These are phyloP conservation scores for Phytophthora cactorum DNA, from an alignment of 352 stramenopile genomes.

Conservation along the genomic window DNA sequence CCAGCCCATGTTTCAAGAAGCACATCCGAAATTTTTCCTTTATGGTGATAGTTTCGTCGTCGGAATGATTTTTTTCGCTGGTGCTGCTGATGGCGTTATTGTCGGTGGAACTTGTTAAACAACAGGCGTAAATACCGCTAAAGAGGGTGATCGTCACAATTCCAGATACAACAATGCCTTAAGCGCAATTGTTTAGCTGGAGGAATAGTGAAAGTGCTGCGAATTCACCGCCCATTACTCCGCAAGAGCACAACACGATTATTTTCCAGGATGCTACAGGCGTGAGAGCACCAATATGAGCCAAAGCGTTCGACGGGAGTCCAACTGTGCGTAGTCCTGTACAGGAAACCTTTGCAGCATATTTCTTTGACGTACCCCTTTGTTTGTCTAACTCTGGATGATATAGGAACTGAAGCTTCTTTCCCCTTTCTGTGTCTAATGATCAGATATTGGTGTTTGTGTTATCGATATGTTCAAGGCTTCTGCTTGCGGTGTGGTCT, in stretches of 20 bases:
- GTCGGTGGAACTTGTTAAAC: constrained; percentile 11
- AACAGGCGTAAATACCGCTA: constrained; percentile 4
- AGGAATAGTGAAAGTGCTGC: constrained; percentile 10
- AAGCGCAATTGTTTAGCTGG: background rate
- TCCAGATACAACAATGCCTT: background rate
- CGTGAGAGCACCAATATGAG: constrained; percentile 3
- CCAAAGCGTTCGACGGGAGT: background rate
- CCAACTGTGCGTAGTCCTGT: background rate
- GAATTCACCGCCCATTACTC: background rate
- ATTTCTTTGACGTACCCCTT: too few relatives aligned
- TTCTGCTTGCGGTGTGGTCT: background rate
- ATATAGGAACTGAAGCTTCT: background rate
- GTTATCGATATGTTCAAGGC: background rate
- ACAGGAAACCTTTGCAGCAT: too few relatives aligned
- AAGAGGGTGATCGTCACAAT: background rate
- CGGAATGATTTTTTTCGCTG: background rate
- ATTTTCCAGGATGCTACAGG: constrained; percentile 2
- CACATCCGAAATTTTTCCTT: background rate
- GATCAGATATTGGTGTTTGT: background rate
- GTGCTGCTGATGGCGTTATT: constrained; percentile 11
- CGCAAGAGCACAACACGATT: constrained; percentile 2
- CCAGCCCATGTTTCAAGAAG: background rate
- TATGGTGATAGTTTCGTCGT: background rate
- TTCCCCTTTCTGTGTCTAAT: background rate
- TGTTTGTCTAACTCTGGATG: too few relatives aligned